Evolutionary conservation across 345 rosid species (phyloP), one percentile per base, ranked within the genome.

Genomic region (Bretschneidera sinensis): DNA sequence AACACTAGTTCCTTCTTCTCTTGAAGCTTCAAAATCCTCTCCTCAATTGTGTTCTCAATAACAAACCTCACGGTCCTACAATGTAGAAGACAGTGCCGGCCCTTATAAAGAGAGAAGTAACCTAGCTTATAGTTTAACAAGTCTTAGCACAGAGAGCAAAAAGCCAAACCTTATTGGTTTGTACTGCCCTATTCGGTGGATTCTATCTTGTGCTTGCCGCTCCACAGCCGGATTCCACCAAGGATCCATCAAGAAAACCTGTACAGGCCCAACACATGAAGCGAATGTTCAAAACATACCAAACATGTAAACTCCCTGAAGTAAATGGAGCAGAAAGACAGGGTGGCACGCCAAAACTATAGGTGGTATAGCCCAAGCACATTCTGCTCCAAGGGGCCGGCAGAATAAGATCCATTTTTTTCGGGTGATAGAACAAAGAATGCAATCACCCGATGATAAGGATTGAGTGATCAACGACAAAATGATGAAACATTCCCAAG

Each of bases 151-250:
- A 18, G 61, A 64, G 53, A 57, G 22, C 35, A 60, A 59, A 62
- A 62, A 25, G 43, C 33, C 17, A 18, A 22, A 92, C 98, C 98
- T 87, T 75, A 94, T 94, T 47, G 99, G 99, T 54, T 94, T 94
- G 76, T 82, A 88, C 70, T 94, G 99, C 59, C 99, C 99, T 19
- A 94, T 94, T 54, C 99, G 78, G 65, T 90, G 99, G 68, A 94
- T 94, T 75, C 99, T 85, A 74, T 94, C 99, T 21, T 90, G 97
- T 21, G 99, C 99, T 76, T 94, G 99, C 55, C 69, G 76, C 85
- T 94, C 99, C 57, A 90, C 97, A 25, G 99, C 99, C 33, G 97
- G 99, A 73, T 90, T 94, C 99, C 97, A 94, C 97, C 99, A 94
- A 7, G 99, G 99, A 57, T 94, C 99, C 99, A 94, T 94, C 84